Evolutionary conservation across 345 rosid species (phyloP), one percentile per base, ranked within the genome.

Genomic region (Gynandropsis gynandra): DNA sequence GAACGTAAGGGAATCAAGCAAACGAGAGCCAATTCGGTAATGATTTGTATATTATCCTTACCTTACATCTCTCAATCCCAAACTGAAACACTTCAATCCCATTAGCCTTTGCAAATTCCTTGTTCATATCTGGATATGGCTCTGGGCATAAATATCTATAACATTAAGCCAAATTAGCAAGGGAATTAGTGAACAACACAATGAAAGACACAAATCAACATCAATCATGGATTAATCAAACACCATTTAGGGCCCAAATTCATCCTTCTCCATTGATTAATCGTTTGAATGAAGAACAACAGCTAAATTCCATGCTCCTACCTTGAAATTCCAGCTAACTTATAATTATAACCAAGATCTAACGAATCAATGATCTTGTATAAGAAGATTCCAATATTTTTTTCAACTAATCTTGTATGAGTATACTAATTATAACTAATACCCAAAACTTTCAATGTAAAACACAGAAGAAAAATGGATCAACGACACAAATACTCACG

Each of bases 41-140:
- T 11, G 8, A 52, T 9, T 33, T 19, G 16, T 18, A 32, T 1
- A 12, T 42, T 24, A 13, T 14, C 8, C 49, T 44, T 59, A 87
- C 89, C 84, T 76, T 87, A 79, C 71, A 66, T 61, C 82, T 78
- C 16, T 80, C 92, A 27, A 83, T 87, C 33, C 89, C 87, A 50
- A 87, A 83, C 45, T 87, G 96, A 65, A 75, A 81, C n/a, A 80
- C 82, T 42, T 33, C 49, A 56, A 87, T 79, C 39, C 73, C 76
- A 41, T 77, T 74, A 12, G 78, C 70, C 60, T 72, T 66, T 37
- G 83, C 67, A 59, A 78, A 80, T 47, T 77, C 80, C n/a, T 10
- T 43, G 29, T 75, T 80, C 41, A 69, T 66, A 55, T 79, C 79
- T 20, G 87, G 84, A 63, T 80, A 80, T 16, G 82, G 67, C 50